Evolutionary conservation across 139 green algal species (phyloP).

Genomic region (Spirogloea muscicola): DNA sequence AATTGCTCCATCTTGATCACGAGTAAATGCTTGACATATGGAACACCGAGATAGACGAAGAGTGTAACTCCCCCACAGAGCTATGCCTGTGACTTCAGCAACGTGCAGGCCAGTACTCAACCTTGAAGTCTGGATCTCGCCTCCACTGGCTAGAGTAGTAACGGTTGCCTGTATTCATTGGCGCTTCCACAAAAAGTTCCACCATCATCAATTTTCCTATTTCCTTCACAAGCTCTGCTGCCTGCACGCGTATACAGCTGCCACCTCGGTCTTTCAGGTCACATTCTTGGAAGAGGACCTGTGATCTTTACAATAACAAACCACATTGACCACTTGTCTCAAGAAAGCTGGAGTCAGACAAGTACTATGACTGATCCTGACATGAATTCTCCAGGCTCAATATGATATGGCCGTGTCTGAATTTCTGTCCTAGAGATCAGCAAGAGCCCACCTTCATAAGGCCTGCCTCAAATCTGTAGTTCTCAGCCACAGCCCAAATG

Average conservation of each 20-base stretch:
- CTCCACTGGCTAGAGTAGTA: conserved; percentile 26
- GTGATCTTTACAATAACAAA: neutral
- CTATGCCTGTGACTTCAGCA: too few species aligned
- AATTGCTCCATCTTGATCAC: too few species aligned
- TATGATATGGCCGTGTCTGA: neutral
- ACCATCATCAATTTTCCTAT: conserved; percentile 37
- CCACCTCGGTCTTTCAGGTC: neutral
- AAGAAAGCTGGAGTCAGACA: neutral
- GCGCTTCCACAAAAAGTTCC: conserved; percentile 5
- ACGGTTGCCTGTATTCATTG: conserved; percentile 7
- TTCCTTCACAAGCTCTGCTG: too few species aligned
- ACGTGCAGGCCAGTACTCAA: too few species aligned
- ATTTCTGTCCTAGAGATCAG: too few species aligned
- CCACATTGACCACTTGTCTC: neutral
- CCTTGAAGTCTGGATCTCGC: conserved; percentile 15
- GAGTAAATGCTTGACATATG: too few species aligned
- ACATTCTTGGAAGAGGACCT: too few species aligned
- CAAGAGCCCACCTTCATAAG: conserved; percentile 11
- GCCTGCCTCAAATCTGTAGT: conserved; percentile 19
- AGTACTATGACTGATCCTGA: neutral
- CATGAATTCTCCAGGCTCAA: too few species aligned
- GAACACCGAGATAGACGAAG: too few species aligned
- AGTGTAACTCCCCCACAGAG: too few species aligned
- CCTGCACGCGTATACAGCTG: too few species aligned
- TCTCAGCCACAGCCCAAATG: conserved; percentile 20